These are phyloP conservation scores for Fusarium algeriense DNA, from an alignment of 2,329 filamentous ascomycete genomes.

Conservation along the genomic window DNA sequence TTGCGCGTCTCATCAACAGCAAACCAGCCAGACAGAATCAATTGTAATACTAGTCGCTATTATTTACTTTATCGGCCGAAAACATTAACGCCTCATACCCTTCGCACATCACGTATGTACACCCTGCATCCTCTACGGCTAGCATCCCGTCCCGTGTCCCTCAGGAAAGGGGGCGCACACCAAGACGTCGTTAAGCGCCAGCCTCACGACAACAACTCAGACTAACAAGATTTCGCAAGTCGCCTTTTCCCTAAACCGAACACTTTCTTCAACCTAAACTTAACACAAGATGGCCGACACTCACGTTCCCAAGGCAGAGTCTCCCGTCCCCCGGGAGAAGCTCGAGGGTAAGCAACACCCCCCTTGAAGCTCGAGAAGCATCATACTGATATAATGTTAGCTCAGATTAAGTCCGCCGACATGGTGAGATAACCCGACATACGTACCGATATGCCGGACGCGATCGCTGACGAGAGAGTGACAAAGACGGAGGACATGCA, in stretches of 20 bases:
- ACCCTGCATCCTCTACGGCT: slow-evolving; percentile 3
- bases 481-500: slow-evolving; percentile 95
- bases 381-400: slow-evolving; percentile 61
- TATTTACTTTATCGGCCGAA: slow-evolving; percentile 10
- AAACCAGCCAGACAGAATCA: slow-evolving; percentile 20
- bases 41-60: slow-evolving; percentile 16
- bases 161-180: slow-evolving; percentile 32
- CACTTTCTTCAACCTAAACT: slow-evolving; percentile 12
- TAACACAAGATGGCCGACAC: slow-evolving; percentile 54
- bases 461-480: slow-evolving; percentile 48
- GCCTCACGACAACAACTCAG: slow-evolving; percentile 29
- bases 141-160: slow-evolving; percentile 17
- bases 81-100: slow-evolving; percentile 26
- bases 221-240: slow-evolving; percentile 22
- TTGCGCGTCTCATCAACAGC: slow-evolving; percentile 26
- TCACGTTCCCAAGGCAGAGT: slow-evolving; percentile 52
- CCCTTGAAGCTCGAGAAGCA: slow-evolving; percentile 4
- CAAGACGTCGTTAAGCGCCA: slow-evolving; percentile 33
- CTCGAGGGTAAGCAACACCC: slow-evolving; percentile 72
- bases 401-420: slow-evolving; percentile 97
- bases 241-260: slow-evolving; percentile 32
- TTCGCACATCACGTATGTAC: slow-evolving; percentile 28
- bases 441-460: slow-evolving; percentile 18
- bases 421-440: slow-evolving; percentile 75
- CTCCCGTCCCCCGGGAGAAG: slow-evolving; percentile 74